Conservation (phyloP, 2,329 filamentous ascomycete genomes). For the Zymoseptoria crescenta region DNA sequence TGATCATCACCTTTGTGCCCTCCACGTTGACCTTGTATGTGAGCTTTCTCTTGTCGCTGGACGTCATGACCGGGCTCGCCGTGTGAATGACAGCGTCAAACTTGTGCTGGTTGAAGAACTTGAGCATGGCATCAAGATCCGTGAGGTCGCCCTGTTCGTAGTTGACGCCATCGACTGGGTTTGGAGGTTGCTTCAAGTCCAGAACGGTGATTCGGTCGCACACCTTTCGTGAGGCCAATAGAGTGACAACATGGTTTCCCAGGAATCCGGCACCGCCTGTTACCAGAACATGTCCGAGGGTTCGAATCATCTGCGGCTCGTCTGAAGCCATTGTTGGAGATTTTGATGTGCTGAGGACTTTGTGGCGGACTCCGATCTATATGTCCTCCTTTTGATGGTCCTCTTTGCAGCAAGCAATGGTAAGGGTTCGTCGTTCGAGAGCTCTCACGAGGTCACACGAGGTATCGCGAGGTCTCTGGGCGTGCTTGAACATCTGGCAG, state of each 20-base stretch:
- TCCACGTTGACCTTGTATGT: conserved; percentile 46
- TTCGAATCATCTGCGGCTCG: conserved; percentile 17
- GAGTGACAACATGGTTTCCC: conserved; percentile 43
- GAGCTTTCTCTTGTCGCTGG: conserved; percentile 31
- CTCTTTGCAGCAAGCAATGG: not conserved
- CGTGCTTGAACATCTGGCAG: not conserved
- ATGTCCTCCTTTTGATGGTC: not conserved
- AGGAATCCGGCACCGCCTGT: conserved; percentile 47
- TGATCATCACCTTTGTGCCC: conserved; percentile 43
- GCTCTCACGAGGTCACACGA: not conserved
- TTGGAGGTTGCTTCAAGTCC: conserved; percentile 38
- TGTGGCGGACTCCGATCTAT: not conserved
- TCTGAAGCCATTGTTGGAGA: conserved; percentile 4
- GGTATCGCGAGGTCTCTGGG: not conserved
- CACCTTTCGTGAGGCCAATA: conserved; percentile 36
- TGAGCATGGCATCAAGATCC: conserved; percentile 34
- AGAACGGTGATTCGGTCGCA: conserved; percentile 40
- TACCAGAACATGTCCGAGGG: conserved; percentile 41
- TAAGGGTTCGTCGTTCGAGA: not conserved
- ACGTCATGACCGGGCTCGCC: conserved; percentile 37
- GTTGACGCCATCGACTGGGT: conserved; percentile 36
- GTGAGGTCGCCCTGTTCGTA: conserved; percentile 47
- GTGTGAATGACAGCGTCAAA: conserved; percentile 45
- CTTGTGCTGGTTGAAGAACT: conserved; percentile 36
- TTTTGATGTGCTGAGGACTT: not conserved